These are phyloP conservation scores for Rhizoctonia solani DNA, from an alignment of 1,284 basidiomycete genomes.

Conservation along the genomic window DNA sequence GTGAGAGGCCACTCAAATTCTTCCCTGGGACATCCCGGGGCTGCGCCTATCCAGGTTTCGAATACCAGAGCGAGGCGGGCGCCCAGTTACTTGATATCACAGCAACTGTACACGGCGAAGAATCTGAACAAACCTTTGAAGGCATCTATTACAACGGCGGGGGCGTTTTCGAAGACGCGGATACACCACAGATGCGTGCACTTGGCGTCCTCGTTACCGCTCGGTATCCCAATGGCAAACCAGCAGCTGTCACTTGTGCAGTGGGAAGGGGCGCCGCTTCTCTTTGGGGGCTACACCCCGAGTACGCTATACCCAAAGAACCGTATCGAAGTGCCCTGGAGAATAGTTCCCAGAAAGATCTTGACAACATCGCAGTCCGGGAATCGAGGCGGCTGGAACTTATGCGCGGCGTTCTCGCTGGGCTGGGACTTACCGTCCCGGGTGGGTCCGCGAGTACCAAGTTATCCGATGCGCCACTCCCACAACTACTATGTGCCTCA, in stretches of 20 bases:
- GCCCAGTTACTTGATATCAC: slow-evolving; percentile 45
- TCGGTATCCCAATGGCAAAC: slow-evolving; percentile 43
- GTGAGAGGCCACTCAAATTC: slow-evolving; percentile 58
- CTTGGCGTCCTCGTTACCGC: slow-evolving; percentile 47
- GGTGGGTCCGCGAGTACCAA: slow-evolving; percentile 18
- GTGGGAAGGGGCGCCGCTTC: slow-evolving; percentile 62
- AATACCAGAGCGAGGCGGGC: slow-evolving; percentile 54
- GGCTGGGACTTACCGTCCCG: slow-evolving; percentile 52
- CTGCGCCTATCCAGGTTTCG: slow-evolving; percentile 60
- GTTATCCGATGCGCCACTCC: slow-evolving; percentile 47
- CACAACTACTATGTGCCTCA: slow-evolving; percentile 56
- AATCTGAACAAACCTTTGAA: slow-evolving; percentile 40
- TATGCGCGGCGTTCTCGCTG: slow-evolving; percentile 52
- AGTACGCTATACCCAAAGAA: slow-evolving; percentile 58
- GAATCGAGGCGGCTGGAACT: slow-evolving; percentile 50
- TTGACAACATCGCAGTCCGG: neutral
- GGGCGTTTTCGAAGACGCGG: slow-evolving; percentile 52
- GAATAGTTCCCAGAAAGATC: slow-evolving; percentile 39
- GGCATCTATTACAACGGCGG: slow-evolving; percentile 61
- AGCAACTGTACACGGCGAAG: slow-evolving; percentile 32
- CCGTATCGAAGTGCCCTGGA: slow-evolving; percentile 49
- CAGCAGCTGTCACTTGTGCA: slow-evolving; percentile 57
- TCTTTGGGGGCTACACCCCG: slow-evolving; percentile 67
- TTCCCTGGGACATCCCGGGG: slow-evolving; percentile 58
- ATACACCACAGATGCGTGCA: slow-evolving; percentile 34